phyloP scores from a whole-genome alignment of 164 flowering plant species.

The Paratinospora sagittata region DNA sequence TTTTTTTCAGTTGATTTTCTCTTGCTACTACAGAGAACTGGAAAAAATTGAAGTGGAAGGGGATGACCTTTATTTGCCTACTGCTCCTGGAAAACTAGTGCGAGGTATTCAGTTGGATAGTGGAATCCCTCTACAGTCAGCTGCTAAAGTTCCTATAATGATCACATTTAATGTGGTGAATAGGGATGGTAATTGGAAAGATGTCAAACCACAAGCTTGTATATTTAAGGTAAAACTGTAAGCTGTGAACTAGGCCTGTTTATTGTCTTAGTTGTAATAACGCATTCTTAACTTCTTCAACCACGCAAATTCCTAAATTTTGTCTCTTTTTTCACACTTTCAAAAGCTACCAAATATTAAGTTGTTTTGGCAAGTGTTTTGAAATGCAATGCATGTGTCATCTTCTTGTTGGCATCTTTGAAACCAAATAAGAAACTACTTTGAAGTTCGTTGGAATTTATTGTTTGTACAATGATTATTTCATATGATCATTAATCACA shows the following conservation, averaged over 20 bases:
- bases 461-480: not conserved
- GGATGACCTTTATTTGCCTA: constrained; percentile 96
- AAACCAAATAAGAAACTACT: not conserved
- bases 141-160: constrained; percentile 99
- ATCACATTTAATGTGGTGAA: constrained; percentile 93
- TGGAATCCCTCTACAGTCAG: constrained; percentile 96
- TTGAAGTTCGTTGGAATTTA: not conserved
- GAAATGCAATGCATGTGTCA: not conserved
- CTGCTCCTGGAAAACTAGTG: constrained; percentile 88
- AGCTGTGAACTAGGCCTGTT: not conserved
- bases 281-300: not conserved
- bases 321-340: no score
- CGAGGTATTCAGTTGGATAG: constrained; percentile 83
- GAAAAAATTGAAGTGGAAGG: constrained; percentile 86
- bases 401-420: not conserved
- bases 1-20: not conserved
- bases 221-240: constrained; percentile 73
- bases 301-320: not conserved
- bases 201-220: constrained; percentile 88
- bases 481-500: not conserved
- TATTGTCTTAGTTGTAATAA: not conserved
- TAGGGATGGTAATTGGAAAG: constrained; percentile 60
- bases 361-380: not conserved
- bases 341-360: not conserved
- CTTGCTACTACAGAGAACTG: constrained; percentile 52